Base-by-base conservation (phyloP, 352 stramenopile species). In the Phytophthora pini region DNA sequence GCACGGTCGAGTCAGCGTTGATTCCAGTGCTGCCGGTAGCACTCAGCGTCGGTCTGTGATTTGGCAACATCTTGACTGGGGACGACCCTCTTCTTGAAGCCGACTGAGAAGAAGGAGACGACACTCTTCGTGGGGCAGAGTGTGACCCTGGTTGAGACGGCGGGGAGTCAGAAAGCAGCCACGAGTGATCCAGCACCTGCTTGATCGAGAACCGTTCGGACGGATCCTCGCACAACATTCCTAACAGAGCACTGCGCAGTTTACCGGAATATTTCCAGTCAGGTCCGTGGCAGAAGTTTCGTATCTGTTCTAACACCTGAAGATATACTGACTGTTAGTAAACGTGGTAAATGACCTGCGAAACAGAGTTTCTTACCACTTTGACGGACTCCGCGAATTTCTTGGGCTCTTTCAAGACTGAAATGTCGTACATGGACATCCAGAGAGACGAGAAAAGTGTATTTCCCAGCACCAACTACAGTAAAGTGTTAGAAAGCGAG, bases 401-500 rank as follows among this genome's bases (percentile, higher is more conserved):
- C 3, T 51, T 41, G 27, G 70, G 82, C 53, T 96, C 77, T 48
- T 90, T 81, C 40, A 97, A 71, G 11, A 82, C 76, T 1, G 94
- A 80, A 43, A 95, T 63, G 3, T 91, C 80, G 64, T 95, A 95
- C 61, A 86, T 87, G 8, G 67, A 55, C 86, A 97, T 94, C 90
- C 90, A 97, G 2, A 94, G 69, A 44, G 84, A 65, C n/a, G 82
- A 83, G 54, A 97, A 97, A 40, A 78, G 56, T 5, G 77, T 64
- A 47, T 96, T 92, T 2, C 90, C 90, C 0, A 95, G 56, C 11
- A 91, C 65, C 9, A 97, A 62, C 84, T 97, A 44, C 12, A 12
- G 11, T 5, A 40, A 9, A 9, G 58, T 27, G n/a, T 62, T 6
- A 58, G 41, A 32, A 20, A 7, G 17, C 6, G 24, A 20, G 6